A percentile compares a stretch with the other conserved stretches of the same genome.
Conservation (phyloP, 2,329 filamentous ascomycete species). For the Xylaria hypoxylon region DNA sequence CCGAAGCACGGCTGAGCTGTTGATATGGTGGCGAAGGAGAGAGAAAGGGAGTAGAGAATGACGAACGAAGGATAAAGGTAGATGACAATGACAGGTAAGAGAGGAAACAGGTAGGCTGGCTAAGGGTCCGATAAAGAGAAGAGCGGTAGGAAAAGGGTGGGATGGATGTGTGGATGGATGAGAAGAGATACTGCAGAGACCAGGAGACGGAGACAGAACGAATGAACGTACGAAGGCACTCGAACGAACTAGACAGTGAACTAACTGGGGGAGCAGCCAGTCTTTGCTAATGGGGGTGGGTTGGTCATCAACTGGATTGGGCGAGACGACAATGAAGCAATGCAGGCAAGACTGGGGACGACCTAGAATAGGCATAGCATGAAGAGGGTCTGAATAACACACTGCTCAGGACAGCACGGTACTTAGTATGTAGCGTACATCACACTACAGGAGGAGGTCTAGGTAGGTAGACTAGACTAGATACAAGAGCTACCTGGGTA, state of each 20-base stretch:
- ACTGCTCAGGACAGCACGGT: constrained; percentile 5
- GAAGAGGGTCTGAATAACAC: constrained; percentile 39
- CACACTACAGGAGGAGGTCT: no score
- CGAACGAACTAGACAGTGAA: constrained; percentile 34
- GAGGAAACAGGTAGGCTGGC: constrained; percentile 41
- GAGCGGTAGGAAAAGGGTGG: constrained; percentile 47
- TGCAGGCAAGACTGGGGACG: constrained; percentile 44
- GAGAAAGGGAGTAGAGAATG: constrained; percentile 51
- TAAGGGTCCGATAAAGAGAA: constrained; percentile 48
- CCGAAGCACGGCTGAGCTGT: constrained; percentile 45
- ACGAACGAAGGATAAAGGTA: constrained; percentile 51
- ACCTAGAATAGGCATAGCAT: constrained; percentile 42
- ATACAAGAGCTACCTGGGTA: no score
- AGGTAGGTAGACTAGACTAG: no score
- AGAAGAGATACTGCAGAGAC: constrained; percentile 26
- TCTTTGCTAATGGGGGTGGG: constrained; percentile 41
- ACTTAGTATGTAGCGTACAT: not conserved
- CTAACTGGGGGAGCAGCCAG: constrained; percentile 20
- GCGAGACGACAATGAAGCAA: constrained; percentile 51
- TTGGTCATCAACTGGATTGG: constrained; percentile 45
- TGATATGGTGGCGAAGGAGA: constrained; percentile 42
- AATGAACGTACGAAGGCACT: constrained; percentile 37
- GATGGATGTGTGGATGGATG: constrained; percentile 44
- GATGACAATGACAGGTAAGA: constrained; percentile 40
- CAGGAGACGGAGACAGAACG: constrained; percentile 27